These are phyloP conservation scores for Hericium coralloides DNA, from an alignment of 768 basidiomycete genomes.

Conservation along the genomic window DNA sequence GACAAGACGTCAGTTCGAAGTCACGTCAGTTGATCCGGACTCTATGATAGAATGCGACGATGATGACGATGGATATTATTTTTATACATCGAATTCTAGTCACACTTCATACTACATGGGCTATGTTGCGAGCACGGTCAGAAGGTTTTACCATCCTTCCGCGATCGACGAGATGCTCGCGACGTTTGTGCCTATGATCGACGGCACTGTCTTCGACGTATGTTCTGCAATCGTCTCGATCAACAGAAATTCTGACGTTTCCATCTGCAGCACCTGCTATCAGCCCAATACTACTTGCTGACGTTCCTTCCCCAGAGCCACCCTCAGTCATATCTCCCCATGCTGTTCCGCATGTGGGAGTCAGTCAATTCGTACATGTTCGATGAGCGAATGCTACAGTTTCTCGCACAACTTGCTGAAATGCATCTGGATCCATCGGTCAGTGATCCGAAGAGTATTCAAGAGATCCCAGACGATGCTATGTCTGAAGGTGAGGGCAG, in stretches of 20 bases:
- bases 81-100: slow-evolving; percentile 25
- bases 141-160: slow-evolving; percentile 84
- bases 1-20: slow-evolving; percentile 66
- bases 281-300: slow-evolving; percentile 78
- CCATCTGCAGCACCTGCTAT: slow-evolving; percentile 49
- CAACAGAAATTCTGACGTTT: slow-evolving; percentile 2
- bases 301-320: slow-evolving; percentile 82
- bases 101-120: slow-evolving; percentile 76
- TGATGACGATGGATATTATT: background rate
- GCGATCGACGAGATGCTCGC: slow-evolving; percentile 83
- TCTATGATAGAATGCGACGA: too few species aligned
- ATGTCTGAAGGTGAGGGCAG: slow-evolving; percentile 52
- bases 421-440: slow-evolving; percentile 71
- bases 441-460: slow-evolving; percentile 64
- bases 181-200: slow-evolving; percentile 72
- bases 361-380: slow-evolving; percentile 83
- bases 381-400: slow-evolving; percentile 84
- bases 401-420: slow-evolving; percentile 69
- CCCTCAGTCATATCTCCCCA: slow-evolving; percentile 75
- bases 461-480: slow-evolving; percentile 63
- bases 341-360: slow-evolving; percentile 83
- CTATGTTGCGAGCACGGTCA: slow-evolving; percentile 53
- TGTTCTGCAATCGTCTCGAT: slow-evolving; percentile 20
- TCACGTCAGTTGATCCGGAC: slow-evolving; percentile 41
- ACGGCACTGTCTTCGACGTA: slow-evolving; percentile 67